These are phyloP conservation scores for Fusarium gaditjirri DNA, from an alignment of 2,329 filamentous ascomycete genomes.

Conservation along the genomic window DNA sequence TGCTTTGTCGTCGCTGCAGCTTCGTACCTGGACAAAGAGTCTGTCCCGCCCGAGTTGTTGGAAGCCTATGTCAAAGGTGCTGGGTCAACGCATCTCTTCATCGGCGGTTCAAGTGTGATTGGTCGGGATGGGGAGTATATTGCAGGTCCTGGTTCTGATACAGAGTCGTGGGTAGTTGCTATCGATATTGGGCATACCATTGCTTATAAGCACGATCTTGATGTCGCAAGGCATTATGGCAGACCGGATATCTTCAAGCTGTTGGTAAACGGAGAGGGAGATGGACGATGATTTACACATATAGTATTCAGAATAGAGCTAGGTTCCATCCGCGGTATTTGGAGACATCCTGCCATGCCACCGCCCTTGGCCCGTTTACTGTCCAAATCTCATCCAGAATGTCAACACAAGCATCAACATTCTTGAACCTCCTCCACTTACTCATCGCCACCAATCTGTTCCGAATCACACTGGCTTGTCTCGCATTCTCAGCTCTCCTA, in stretches of 20 bases:
- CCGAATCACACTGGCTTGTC: neutral
- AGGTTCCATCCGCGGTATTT: neutral
- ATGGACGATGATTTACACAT: neutral
- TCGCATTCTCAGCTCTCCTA: neutral
- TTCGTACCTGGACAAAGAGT: fast-evolving
- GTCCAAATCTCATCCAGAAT: fast-evolving
- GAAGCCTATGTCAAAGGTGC: neutral
- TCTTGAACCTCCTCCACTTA: neutral
- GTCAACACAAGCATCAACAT: neutral
- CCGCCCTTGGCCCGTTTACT: neutral
- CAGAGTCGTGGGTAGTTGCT: neutral
- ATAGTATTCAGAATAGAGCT: neutral
- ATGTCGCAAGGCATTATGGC: neutral
- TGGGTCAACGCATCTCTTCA: neutral
- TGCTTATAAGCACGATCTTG: neutral
- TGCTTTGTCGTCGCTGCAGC: neutral
- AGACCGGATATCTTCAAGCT: neutral
- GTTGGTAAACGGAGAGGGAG: neutral
- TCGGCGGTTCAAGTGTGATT: fast-evolving
- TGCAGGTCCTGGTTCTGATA: neutral
- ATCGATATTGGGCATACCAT: neutral
- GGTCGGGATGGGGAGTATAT: neutral
- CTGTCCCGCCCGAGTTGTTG: fast-evolving
- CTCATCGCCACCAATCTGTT: fast-evolving
- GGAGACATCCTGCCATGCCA: neutral